phyloP scores from a whole-genome alignment of 2,329 filamentous ascomycete species.

The Scedosporium minutisporum region DNA sequence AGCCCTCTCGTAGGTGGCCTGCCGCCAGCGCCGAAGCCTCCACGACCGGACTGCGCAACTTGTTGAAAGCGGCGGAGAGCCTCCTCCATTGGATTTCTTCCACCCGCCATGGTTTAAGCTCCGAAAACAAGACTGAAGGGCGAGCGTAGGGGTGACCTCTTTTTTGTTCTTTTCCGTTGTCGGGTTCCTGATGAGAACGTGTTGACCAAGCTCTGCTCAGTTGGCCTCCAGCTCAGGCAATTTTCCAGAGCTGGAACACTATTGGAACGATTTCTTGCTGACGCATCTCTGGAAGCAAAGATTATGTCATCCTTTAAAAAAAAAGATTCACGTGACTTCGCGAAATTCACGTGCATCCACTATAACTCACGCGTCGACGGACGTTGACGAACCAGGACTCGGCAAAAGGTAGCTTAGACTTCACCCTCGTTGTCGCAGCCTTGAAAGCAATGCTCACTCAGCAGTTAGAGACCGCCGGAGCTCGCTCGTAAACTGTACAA shows the following conservation, averaged over 20 bases:
- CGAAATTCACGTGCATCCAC: too few relatives aligned
- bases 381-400: too few relatives aligned
- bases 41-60: slow-evolving; percentile 33
- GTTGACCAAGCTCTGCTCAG: neutral
- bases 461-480: too few relatives aligned
- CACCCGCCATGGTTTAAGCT: slow-evolving; percentile 4
- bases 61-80: slow-evolving; percentile 41
- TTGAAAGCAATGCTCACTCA: too few relatives aligned
- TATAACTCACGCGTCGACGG: too few relatives aligned
- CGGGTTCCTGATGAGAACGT: neutral
- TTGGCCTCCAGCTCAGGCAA: slow-evolving; percentile 5
- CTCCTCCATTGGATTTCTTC: slow-evolving; percentile 34
- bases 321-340: slow-evolving; percentile 7
- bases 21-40: slow-evolving; percentile 32
- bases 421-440: too few relatives aligned
- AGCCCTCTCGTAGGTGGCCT: slow-evolving; percentile 31
- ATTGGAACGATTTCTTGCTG: too few relatives aligned
- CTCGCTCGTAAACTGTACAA: too few relatives aligned
- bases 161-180: neutral
- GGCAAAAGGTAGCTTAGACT: too few relatives aligned
- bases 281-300: neutral
- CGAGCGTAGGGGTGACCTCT: neutral
- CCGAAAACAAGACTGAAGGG: neutral
- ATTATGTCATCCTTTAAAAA: slow-evolving; percentile 6
- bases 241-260: too few relatives aligned